Conservation (phyloP, 73 alveolate genomes). For the Tetrahymena borealis region DNA sequence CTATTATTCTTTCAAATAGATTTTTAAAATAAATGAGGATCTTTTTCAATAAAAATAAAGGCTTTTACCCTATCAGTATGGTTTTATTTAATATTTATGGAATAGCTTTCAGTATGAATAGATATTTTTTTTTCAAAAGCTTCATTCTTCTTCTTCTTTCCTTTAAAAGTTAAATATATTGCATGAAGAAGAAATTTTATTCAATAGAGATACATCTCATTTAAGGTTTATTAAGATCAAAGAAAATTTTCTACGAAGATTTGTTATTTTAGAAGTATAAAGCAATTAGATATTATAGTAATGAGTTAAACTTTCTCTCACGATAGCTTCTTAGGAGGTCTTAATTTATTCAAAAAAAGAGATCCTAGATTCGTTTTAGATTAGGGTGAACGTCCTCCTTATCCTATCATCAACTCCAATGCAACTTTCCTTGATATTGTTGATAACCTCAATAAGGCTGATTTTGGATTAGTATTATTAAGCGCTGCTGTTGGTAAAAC, state of each 20-base stretch:
- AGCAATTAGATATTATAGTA: background rate
- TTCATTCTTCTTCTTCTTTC: too few relatives aligned
- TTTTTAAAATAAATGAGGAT: too few relatives aligned
- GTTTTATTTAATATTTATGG: too few relatives aligned
- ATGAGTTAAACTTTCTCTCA: background rate
- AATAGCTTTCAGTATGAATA: too few relatives aligned
- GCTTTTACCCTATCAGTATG: too few relatives aligned
- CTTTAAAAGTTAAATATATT: background rate
- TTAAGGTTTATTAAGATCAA: background rate
- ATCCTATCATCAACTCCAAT: background rate
- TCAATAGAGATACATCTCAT: background rate
- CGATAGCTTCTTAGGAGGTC: constrained; percentile 1
- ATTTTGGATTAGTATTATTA: background rate
- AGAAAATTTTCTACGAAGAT: background rate
- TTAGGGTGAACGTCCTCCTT: constrained; percentile 2
- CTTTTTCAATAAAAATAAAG: too few relatives aligned
- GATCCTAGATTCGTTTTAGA: background rate
- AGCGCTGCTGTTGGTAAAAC: background rate
- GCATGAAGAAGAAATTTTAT: background rate
- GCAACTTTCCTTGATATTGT: background rate
- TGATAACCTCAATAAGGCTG: background rate
- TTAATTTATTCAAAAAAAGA: background rate
- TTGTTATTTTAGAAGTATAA: background rate
- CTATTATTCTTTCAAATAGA: too few relatives aligned
- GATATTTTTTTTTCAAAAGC: too few relatives aligned